Evolutionary conservation across 2,329 filamentous ascomycete genomes (phyloP), one percentile per base, ranked within the genome.

Genomic region (Beauveria bassiana): DNA sequence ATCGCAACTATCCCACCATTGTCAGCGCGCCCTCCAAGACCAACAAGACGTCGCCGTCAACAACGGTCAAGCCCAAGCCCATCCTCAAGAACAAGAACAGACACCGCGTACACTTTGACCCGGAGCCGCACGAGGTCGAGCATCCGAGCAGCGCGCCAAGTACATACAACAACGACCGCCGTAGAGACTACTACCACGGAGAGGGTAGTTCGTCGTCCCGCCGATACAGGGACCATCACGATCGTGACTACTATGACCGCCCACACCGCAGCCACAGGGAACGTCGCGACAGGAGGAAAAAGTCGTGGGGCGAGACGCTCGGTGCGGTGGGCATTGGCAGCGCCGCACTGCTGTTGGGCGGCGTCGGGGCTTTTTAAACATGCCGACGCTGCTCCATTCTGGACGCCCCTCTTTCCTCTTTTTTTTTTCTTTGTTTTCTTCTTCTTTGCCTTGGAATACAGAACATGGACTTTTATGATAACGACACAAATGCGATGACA

Each of bases 71-170:
- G 62, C 83, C 83, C 1, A 85, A 84, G 66, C 79, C 82, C 5
- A 86, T 86, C n/a, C 73, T 86, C 20, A 86, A 86, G 74, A 86
- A 86, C 68, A 80, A 78, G 66, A 83, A 84, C 63, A 79, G 79
- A 52, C 81, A 85, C 63, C 81, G 81, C 51, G 81, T 86, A 5
- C 78, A 78, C 4, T 84, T 84, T 62, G 78, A 80, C 43, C 75
- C 77, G 1, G 76, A 81, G 66, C 77, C 78, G 18, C 70, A 77
- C 60, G 75, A 83, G 68, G 68, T 83, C 47, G 70, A 76, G 54
- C 58, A 69, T 2, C 68, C 68, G 28, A 68, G 66, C 47, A 66
- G 67, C 18, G 67, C 66, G 62, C 62, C 68, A 26, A 68, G 66
- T 10, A 70, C 69, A 38, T 67, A 66, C 52, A 70, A 73, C 5